Evolutionary conservation across 805 yeast genomes (phyloP).

Genomic region (Teunomyces kruisii): DNA sequence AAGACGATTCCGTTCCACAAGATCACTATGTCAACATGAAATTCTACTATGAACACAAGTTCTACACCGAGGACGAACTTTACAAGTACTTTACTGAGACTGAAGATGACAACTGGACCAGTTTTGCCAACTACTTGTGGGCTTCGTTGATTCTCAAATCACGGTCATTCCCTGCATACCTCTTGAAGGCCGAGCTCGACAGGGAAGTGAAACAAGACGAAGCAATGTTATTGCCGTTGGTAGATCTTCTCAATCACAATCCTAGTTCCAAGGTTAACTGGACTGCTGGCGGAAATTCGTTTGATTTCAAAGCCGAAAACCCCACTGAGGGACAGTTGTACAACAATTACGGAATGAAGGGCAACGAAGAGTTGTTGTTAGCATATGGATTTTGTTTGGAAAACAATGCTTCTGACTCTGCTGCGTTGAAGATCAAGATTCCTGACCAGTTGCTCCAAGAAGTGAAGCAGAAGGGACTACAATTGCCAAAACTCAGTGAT

Average conservation of each 20-base stretch:
- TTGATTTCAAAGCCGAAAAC: conserved; percentile 44
- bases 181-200: conserved; percentile 36
- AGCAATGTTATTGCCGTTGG: conserved; percentile 74
- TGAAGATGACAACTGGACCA: conserved; percentile 51
- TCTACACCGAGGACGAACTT: conserved; percentile 36
- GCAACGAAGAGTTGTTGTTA: conserved; percentile 77
- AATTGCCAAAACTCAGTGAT: conserved; percentile 33
- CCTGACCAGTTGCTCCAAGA: conserved; percentile 31
- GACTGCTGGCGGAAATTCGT: conserved; percentile 34
- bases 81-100: conserved; percentile 23
- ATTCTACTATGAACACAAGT: conserved; percentile 43
- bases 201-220: conserved; percentile 33
- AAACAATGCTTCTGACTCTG: conserved; percentile 55
- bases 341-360: conserved; percentile 86
- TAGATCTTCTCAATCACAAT: conserved; percentile 78
- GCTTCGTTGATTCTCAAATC: conserved; percentile 67
- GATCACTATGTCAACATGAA: conserved; percentile 41
- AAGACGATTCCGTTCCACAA: conserved; percentile 27
- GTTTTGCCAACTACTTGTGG: conserved; percentile 74
- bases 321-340: conserved; percentile 46
- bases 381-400: conserved; percentile 78
- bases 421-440: conserved; percentile 61
- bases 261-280: conserved; percentile 64
- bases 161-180: conserved; percentile 75
- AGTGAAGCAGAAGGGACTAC: conserved; percentile 36